A percentile compares a stretch with the other conserved stretches of the same genome.
Conservation (phyloP, 495 filamentous ascomycete genomes). For the Penicillium canariense region DNA sequence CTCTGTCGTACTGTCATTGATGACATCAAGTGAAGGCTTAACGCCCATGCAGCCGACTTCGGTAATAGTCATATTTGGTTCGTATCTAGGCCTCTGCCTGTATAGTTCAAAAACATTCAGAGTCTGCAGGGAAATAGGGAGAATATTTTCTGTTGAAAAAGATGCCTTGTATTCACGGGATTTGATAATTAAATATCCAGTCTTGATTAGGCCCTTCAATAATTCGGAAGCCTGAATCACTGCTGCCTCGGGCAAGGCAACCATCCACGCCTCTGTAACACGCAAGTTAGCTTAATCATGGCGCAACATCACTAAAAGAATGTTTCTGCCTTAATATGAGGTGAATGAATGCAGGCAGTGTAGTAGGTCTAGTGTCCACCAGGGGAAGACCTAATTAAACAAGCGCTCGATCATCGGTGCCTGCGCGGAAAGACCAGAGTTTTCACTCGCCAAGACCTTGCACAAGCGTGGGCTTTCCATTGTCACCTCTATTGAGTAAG, state of each 20-base stretch:
- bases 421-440: no score
- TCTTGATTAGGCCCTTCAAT: background rate
- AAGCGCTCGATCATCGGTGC: no score
- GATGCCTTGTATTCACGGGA: background rate
- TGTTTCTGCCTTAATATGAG: background rate
- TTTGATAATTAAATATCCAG: background rate
- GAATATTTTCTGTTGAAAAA: background rate
- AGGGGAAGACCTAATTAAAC: no score
- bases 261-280: background rate
- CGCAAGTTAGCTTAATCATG: background rate
- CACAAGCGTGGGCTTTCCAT: no score
- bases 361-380: no score
- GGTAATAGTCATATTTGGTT: background rate
- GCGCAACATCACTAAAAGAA: background rate
- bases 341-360: no score
- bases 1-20: background rate
- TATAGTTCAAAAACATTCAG: background rate
- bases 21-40: background rate
- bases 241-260: background rate
- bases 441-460: no score
- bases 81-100: background rate
- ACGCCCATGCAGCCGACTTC: slow-evolving; percentile 1
- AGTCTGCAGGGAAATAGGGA: background rate
- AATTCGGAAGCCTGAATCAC: background rate
- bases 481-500: no score